Base-by-base conservation (phyloP, 306 rosid species). In the Mimosa pudica region DNA sequence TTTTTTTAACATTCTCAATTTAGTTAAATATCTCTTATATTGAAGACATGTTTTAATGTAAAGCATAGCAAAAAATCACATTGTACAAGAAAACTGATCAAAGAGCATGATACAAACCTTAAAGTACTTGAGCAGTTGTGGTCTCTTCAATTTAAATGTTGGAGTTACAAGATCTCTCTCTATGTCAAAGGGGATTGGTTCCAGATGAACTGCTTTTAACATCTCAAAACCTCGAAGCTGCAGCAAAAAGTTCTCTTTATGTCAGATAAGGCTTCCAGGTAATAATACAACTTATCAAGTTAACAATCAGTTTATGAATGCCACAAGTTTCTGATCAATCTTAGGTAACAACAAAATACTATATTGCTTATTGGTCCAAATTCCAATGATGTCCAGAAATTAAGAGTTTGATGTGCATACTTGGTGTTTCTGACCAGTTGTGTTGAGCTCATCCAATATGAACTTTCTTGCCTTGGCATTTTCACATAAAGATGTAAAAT, bases 191-290 rank as follows among this genome's bases (percentile, higher is more conserved):
- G 92, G 92, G 70, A 65, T 84, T 76, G 98, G 90, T 72, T 95
- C 98, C 89, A 95, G 84, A 83, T 92, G 85, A 83, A 95, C 71
- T 18, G 94, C 96, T 84, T 92, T 92, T 77, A 92, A 84, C 83
- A 83, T 82, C 89, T 95, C 98, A 84, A 92, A 95, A 46, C 98
- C 98, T 81, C 89, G 91, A 82, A 95, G 97, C 98, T 95, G 60
- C 60, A 52, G 91, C 48, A 24, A 91, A 74, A 67, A 79, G 69
- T 63, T 42, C 8, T 57, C 30, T 75, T 67, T 55, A 49, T 51
- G 87, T 87, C 66, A 89, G 83, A 83, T 69, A 41, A 10, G n/a
- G 73, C 36, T 8, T 5, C 75, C 30, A n/a, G 20, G 30, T n/a
- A n/a, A n/a, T 62, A 63, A 64, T 79, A 72, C 42, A 30, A 32